phyloP scores from a whole-genome alignment of 2,329 filamentous ascomycete genomes.

The Aspergillus sp. region DNA sequence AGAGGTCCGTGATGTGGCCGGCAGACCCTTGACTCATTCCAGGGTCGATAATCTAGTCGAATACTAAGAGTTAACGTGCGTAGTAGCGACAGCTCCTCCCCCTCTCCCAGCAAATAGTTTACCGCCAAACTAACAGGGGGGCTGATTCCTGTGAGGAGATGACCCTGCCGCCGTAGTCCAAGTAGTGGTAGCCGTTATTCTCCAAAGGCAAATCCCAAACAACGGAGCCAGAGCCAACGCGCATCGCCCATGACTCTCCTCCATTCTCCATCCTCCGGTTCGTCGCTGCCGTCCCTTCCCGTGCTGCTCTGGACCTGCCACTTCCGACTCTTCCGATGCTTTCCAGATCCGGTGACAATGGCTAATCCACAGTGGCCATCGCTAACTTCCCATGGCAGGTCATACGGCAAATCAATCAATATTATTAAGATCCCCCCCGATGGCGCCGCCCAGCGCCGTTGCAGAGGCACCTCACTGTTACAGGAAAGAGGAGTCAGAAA shows the following conservation, averaged over 20 bases:
- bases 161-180: neutral
- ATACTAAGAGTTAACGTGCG: neutral
- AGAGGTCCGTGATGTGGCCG: constrained; percentile 17
- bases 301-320: constrained; percentile 12
- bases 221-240: constrained; percentile 1
- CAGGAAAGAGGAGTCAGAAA: constrained; percentile 8
- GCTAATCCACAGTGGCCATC: constrained; percentile 20
- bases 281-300: constrained; percentile 17
- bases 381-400: constrained; percentile 26
- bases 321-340: constrained; percentile 27
- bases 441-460: constrained; percentile 14
- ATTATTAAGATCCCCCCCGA: constrained; percentile 20
- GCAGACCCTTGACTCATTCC: constrained; percentile 11
- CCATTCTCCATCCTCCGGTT: constrained; percentile 12
- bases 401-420: constrained; percentile 25
- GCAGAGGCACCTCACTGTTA: constrained; percentile 1
- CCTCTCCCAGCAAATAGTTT: neutral
- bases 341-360: constrained; percentile 26
- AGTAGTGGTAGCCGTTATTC: neutral
- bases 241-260: constrained; percentile 2
- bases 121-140: constrained; percentile 4
- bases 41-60: neutral
- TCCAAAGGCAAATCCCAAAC: neutral
- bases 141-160: constrained; percentile 10
- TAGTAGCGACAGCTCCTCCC: neutral